These are phyloP conservation scores for Xylaria longipes DNA, from an alignment of 495 filamentous ascomycete genomes.

Conservation along the genomic window DNA sequence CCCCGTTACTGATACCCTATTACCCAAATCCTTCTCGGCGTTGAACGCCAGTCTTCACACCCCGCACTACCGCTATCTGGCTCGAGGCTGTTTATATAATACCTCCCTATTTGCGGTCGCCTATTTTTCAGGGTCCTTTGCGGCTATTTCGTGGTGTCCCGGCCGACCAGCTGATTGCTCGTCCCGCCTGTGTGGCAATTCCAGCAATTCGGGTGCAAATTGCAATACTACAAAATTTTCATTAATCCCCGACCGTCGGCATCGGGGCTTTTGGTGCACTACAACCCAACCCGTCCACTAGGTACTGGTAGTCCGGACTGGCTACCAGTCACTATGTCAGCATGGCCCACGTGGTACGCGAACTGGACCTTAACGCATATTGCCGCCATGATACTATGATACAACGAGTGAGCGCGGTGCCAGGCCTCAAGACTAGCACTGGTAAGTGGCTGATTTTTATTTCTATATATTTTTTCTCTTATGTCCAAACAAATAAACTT, in stretches of 20 bases:
- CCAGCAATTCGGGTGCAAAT: conserved; percentile 32
- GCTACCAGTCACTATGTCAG: conserved; percentile 38
- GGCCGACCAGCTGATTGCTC: conserved; percentile 3
- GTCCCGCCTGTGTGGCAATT: conserved; percentile 21
- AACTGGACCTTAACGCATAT: conserved; percentile 55
- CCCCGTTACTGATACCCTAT: too few species aligned
- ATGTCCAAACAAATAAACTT: neutral
- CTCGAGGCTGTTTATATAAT: conserved; percentile 11
- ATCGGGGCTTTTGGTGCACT: conserved; percentile 17
- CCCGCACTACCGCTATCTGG: neutral
- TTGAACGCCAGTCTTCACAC: conserved; percentile 19
- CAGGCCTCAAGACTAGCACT: conserved; percentile 57
- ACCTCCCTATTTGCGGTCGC: neutral
- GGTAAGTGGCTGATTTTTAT: conserved; percentile 44
- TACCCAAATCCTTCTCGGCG: conserved; percentile 12
- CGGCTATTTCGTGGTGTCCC: conserved; percentile 9
- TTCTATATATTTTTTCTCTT: neutral
- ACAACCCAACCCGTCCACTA: conserved; percentile 22
- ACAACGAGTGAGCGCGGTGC: conserved; percentile 51
- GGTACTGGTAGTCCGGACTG: conserved; percentile 4
- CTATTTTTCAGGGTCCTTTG: conserved; percentile 10
- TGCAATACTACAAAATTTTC: conserved; percentile 28
- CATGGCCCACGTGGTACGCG: conserved; percentile 48
- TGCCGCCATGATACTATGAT: conserved; percentile 47
- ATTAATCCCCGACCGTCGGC: conserved; percentile 18